Evolutionary conservation across 192 early-diverging fungal species (phyloP).

Genomic region (Neocallimastix lanati): DNA sequence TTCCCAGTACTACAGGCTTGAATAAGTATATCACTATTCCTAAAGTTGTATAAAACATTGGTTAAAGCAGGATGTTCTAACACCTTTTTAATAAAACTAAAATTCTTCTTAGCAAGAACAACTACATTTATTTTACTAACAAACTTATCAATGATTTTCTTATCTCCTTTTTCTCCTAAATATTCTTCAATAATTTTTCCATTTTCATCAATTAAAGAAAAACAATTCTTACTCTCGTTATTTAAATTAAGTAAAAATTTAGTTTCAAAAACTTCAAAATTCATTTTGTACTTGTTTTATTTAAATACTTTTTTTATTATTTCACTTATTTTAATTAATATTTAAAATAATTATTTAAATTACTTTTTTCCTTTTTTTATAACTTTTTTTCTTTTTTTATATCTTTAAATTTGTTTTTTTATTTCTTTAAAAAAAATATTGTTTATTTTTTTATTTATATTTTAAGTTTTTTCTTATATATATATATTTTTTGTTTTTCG

Average conservation of each 20-base stretch:
- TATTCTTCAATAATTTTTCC: neutral
- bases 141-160: neutral
- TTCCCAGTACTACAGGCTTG: neutral
- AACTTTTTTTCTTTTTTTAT: too few relatives aligned
- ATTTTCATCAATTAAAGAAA: neutral
- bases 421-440: too few relatives aligned
- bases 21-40: neutral
- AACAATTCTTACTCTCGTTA: neutral
- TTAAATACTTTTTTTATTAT: too few relatives aligned
- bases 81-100: neutral
- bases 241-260: neutral
- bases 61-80: neutral
- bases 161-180: neutral
- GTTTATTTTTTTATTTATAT: too few relatives aligned
- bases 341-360: too few relatives aligned
- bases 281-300: neutral
- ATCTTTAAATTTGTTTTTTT: too few relatives aligned
- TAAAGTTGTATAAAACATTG: neutral
- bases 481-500: too few relatives aligned
- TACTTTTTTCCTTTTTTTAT: too few relatives aligned
- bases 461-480: too few relatives aligned
- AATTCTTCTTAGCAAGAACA: neutral
- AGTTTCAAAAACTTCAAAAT: neutral
- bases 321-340: too few relatives aligned
- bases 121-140: neutral